These are phyloP conservation scores for Geranium brycei DNA, from an alignment of 345 rosid genomes.

Conservation along the genomic window DNA sequence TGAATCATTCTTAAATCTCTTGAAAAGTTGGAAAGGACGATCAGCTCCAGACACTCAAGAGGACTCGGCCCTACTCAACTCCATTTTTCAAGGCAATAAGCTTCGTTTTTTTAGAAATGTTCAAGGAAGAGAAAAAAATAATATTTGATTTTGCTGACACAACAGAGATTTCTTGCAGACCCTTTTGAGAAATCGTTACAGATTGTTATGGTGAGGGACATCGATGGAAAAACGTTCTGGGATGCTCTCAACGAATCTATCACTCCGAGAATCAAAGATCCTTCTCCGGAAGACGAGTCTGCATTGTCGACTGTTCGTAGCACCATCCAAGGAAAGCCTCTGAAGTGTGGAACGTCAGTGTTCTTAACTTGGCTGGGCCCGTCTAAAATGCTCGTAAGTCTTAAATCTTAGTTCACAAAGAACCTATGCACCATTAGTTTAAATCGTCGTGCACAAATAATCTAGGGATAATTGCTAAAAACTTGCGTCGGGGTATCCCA, in stretches of 20 bases:
- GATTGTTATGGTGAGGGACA: constrained; percentile 83
- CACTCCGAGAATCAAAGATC: constrained; percentile 56
- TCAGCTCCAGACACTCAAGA: constrained; percentile 36
- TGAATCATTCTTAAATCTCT: constrained; percentile 29
- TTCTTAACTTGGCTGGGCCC: constrained; percentile 64
- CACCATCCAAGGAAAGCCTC: constrained; percentile 57
- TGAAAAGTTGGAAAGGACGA: constrained; percentile 47
- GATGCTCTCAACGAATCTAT: constrained; percentile 72
- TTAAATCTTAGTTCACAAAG: neutral
- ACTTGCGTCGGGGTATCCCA: too few relatives aligned
- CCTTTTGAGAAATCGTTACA: constrained; percentile 53
- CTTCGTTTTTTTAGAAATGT: neutral
- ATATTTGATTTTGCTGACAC: constrained; percentile 3
- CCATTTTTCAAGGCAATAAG: constrained; percentile 47
- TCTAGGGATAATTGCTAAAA: too few relatives aligned
- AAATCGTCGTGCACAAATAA: too few relatives aligned
- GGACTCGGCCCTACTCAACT: constrained; percentile 37
- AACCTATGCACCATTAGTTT: neutral
- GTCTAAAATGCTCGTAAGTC: constrained; percentile 64
- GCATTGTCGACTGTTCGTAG: constrained; percentile 52
- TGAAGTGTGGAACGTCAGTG: constrained; percentile 55
- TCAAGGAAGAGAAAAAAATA: neutral
- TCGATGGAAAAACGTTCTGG: constrained; percentile 94
- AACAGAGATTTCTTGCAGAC: constrained; percentile 23
- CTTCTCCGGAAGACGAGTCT: constrained; percentile 35